Base-by-base conservation (phyloP, 2,329 filamentous ascomycete species). In the Colletotrichum sp. region DNA sequence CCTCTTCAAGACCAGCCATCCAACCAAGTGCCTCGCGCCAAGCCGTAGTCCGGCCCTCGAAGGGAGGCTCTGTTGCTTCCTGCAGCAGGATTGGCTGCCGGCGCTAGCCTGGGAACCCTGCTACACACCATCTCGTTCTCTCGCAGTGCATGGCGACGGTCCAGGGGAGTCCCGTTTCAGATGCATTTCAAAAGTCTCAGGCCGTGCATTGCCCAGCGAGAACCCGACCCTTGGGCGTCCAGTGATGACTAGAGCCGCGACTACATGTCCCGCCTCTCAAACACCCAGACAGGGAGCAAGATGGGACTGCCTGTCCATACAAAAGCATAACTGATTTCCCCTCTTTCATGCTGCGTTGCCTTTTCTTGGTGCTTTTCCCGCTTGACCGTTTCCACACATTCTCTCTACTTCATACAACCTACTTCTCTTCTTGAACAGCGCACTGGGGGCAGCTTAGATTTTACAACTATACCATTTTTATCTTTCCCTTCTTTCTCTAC, bases 91-190 rank as follows among this genome's bases (percentile, higher is more conserved):
- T 79, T 79, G 79, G 79, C 65, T 72, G 67, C 57, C 44, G 49
- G 28, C n/a, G 21, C 21, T 26, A 34, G 21, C n/a, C 16, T 57
- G 59, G 21, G 64, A 62, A 44, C 73, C 73, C 70, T 76, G 74
- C 70, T 60, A 62, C 71, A 76, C 74, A 76, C 74, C 74, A 76
- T 74, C 74, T 74, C 52, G 44, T 36, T 30, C 30, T 72, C 65
- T 67, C 44, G 76, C 71, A 70, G 72, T 79, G 80, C 80, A 79
- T 82, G 74, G 80, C 72, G 66, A 75, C 36, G 34, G 79, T 76
- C 80, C 82, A 80, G 80, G 80, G 78, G 77, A 77, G 75, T 78
- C 77, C 78, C 78, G 84, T 85, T 85, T 85, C 83, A 85, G 81
- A 81, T 82, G 69, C 79, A 80, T 81, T 81, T 83, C 82, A 82